Conservation (phyloP, 225 moss, liverwort and hornwort species). For the Thuidium tamariscinum region DNA sequence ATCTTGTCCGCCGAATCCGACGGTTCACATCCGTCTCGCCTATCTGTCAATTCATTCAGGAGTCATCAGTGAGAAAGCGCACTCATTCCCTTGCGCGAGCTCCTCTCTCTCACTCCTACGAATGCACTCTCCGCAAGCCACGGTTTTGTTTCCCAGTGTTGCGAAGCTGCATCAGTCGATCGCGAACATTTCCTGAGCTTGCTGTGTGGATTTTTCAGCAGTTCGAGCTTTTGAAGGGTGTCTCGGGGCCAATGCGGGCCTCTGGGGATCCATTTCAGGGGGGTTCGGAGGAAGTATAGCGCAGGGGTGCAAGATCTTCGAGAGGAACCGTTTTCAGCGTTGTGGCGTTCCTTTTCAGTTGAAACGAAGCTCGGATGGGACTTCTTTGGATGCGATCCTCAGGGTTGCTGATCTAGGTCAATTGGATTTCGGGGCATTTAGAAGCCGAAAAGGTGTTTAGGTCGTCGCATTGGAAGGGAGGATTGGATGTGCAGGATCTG, state of each 20-base stretch:
- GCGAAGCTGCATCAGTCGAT: background rate
- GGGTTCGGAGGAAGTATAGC: background rate
- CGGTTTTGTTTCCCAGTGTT: too few species aligned
- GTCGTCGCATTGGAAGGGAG: background rate
- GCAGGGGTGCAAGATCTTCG: background rate
- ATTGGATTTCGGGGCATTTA: background rate
- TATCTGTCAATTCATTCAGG: background rate
- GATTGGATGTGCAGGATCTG: background rate
- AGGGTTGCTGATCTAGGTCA: background rate
- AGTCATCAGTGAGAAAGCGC: background rate
- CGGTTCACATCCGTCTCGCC: background rate
- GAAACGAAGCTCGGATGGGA: background rate
- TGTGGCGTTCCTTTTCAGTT: background rate
- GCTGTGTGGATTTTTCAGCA: background rate
- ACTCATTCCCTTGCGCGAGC: too few species aligned
- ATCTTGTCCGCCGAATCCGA: background rate
- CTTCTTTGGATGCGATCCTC: background rate
- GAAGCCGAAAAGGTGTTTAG: background rate
- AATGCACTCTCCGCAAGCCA: background rate
- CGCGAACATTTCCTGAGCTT: background rate
- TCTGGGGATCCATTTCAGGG: background rate
- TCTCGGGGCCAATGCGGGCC: background rate
- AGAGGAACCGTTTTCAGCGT: background rate
- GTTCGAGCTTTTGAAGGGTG: background rate
- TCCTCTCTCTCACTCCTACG: background rate